Evolutionary conservation across 345 rosid genomes (phyloP), one percentile per base, ranked within the genome.

Genomic region (Eucalyptus polyanthemos): DNA sequence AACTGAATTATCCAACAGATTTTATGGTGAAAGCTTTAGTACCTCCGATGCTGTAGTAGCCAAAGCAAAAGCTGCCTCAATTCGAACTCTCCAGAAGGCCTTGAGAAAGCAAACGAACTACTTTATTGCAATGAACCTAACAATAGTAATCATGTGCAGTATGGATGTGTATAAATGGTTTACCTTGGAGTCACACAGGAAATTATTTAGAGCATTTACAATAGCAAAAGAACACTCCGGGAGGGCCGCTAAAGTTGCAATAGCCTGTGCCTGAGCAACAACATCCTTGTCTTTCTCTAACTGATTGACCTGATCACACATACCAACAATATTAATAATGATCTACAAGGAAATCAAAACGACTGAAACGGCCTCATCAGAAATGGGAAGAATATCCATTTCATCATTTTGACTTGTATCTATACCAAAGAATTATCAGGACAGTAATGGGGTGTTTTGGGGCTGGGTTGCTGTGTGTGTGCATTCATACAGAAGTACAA

Each of bases 61-160:
- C 92, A 97, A 94, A 60, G 99, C 98, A 95, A 94, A 96, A 87
- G 99, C 99, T 83, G 99, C 99, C 92, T 94, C 99, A 85, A 97
- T 92, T 45, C 99, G 96, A 91, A 96, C 96, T 93, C 99, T 97
- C 99, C 99, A 97, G 89, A 96, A 97, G 88, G 94, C 99, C 99
- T 97, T 88, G 88, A 92, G 87, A 91, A 90, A 88, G 92, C 49
- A 92, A 47, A 69, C 88, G 81, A 53, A 49, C 60, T 88, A 31
- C 83, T 21, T 76, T 76, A 76, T 76, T 76, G 83, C 83, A 76
- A 76, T 76, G 45, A 76, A 76, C 24, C 15, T 37, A 76, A 76
- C 45, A 37, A 37, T 21, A 76, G 47, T 76, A 37, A 76, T 21
- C 45, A 76, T 69, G 80, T 34, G 80, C 19, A 87, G 88, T 86